Base-by-base conservation (phyloP, 495 filamentous ascomycete species). In the Neurospora intermedia region DNA sequence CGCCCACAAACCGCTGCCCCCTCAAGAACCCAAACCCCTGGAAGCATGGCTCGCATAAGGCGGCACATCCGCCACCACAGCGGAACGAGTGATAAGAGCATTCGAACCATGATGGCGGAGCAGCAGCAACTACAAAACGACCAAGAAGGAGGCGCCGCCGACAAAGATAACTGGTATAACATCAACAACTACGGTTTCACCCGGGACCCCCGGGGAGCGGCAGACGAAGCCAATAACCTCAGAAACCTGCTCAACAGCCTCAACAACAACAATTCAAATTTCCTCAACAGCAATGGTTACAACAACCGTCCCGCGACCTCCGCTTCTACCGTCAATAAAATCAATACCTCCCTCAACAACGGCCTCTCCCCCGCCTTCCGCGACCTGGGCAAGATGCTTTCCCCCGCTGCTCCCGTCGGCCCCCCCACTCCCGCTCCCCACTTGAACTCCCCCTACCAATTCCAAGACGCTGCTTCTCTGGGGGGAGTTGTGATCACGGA, bases 31-130 rank as follows among this genome's bases (percentile, higher is more conserved):
- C 54, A 31, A 2, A 31, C 54, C 2, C 46, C 16, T 16, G 54
- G 78, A 69, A 81, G 85, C 71, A 70, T 83, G 11, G 78, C 80
- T 6, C 81, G 79, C 18, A 73, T 85, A 40, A 81, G 79, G 10
- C 76, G 71, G 9, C 83, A 84, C 69, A 72, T 81, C 16, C 82
- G 84, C 41, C 75, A 76, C 7, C 73, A 74, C 16, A 84, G 82
- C 75, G 75, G 72, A 16, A 84, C 54, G 23, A 62, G 54, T 35
- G 82, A 84, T 27, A 76, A 76, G 4, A 83, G 79, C 72, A 77
- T 77, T 7, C 54, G 75, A 41, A 80, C 77, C 0, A 79, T 80
- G 4, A 48, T 75, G 18, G 69, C 46, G 18, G 45, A 46, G 18
- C 45, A 20, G 6, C 43, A 46, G 9, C 42, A 40, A 40, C n/a